phyloP scores from a whole-genome alignment of 2,329 filamentous ascomycete genomes.

The Microcyclosporella mali region DNA sequence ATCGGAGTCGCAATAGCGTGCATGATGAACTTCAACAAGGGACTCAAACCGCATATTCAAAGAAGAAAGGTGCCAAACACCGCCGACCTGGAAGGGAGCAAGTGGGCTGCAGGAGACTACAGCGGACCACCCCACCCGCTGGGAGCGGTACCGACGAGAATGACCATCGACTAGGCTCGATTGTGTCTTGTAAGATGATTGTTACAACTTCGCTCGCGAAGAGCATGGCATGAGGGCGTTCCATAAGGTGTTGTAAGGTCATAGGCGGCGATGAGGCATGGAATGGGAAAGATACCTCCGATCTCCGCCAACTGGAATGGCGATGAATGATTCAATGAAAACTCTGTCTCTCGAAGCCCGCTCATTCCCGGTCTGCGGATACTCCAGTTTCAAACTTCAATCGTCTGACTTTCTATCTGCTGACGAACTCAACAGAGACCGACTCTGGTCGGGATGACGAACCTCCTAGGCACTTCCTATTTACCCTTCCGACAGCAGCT shows the following conservation, averaged over 20 bases:
- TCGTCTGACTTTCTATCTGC: no score
- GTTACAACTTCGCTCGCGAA: no score
- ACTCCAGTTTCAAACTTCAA: no score
- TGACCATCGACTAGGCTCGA: slow-evolving; percentile 43
- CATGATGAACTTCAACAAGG: slow-evolving; percentile 83
- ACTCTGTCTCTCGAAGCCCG: neutral
- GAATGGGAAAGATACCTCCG: neutral
- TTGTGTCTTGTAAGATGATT: no score
- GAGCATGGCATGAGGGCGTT: no score
- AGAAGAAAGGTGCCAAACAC: slow-evolving; percentile 18
- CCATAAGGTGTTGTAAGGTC: no score
- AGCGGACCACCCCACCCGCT: slow-evolving; percentile 26
- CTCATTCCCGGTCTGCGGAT: no score
- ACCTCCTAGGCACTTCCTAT: no score
- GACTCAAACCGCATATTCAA: slow-evolving; percentile 79
- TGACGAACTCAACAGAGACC: no score
- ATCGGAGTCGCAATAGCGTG: slow-evolving; percentile 83
- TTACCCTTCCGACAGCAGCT: no score
- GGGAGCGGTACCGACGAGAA: slow-evolving; percentile 30
- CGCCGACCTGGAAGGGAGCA: slow-evolving; percentile 14
- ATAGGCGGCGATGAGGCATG: neutral
- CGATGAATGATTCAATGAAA: slow-evolving; percentile 1
- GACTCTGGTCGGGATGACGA: no score
- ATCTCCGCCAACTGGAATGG: neutral
- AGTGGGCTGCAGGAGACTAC: slow-evolving; percentile 17